These are phyloP conservation scores for Rhododendron vialii DNA, from an alignment of 148 eudicot species.

Conservation along the genomic window DNA sequence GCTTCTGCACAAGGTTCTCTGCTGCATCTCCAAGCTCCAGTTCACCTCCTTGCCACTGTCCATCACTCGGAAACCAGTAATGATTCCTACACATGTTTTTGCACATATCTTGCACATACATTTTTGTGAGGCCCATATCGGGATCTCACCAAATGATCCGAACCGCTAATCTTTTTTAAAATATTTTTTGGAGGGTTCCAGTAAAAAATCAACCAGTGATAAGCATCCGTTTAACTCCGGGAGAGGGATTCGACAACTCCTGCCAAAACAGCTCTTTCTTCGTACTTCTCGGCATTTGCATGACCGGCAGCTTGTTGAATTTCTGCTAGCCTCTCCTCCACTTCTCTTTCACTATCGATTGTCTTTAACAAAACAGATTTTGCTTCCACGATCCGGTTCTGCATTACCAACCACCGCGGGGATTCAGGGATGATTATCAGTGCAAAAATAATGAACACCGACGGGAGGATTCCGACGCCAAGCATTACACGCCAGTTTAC, in stretches of 20 bases:
- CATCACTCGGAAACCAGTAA: conserved; percentile 33
- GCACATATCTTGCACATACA: no score
- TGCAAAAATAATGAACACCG: conserved; percentile 63
- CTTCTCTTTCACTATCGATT: conserved; percentile 55
- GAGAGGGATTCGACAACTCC: conserved; percentile 63
- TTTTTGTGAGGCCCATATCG: no score
- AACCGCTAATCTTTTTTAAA: no score
- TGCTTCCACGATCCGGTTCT: conserved; percentile 72
- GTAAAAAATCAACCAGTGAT: no score
- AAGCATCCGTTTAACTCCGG: conserved; percentile 57
- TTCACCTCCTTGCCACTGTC: conserved; percentile 27
- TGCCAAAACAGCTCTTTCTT: conserved; percentile 54
- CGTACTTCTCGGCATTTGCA: conserved; percentile 27
- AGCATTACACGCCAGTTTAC: conserved; percentile 86
- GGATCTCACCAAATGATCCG: no score
- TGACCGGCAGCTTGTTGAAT: conserved; percentile 50
- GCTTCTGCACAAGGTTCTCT: conserved; percentile 36
- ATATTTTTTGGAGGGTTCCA: no score
- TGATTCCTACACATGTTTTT: no score
- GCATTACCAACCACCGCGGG: conserved; percentile 88
- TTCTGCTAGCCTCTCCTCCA: conserved; percentile 62
- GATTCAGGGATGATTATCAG: conserved; percentile 86
- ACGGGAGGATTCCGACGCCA: conserved; percentile 78
- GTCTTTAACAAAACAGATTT: conserved; percentile 52
- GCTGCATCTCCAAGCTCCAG: conserved; percentile 52